These are phyloP conservation scores for Hypoxylon cercidicola DNA, from an alignment of 495 filamentous ascomycete species.

Conservation along the genomic window DNA sequence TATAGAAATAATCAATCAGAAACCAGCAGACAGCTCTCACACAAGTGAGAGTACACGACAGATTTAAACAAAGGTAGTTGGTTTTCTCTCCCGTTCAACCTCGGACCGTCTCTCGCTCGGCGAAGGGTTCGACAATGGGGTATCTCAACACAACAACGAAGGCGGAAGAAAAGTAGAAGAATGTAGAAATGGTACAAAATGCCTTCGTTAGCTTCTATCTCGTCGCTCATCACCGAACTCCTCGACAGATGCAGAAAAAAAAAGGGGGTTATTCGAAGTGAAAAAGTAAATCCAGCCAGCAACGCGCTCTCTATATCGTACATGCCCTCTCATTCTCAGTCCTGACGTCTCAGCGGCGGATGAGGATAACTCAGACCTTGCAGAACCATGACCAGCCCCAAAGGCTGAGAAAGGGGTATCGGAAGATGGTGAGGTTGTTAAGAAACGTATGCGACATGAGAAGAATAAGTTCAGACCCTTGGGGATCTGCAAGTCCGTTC, in stretches of 20 bases:
- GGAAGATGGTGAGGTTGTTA: constrained; percentile 26
- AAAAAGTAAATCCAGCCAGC: constrained; percentile 44
- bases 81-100: constrained; percentile 34
- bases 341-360: constrained; percentile 11
- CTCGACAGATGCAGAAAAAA: constrained; percentile 40
- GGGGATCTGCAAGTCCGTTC: constrained; percentile 26
- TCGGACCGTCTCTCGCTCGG: constrained; percentile 44
- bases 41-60: constrained; percentile 19
- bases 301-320: constrained; percentile 33
- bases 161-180: constrained; percentile 37
- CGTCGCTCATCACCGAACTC: constrained; percentile 39
- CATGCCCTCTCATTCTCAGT: constrained; percentile 20
- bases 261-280: constrained; percentile 35
- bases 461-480: constrained; percentile 34
- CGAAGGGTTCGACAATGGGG: constrained; percentile 48
- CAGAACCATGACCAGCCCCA: constrained; percentile 38
- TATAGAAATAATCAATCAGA: constrained; percentile 25
- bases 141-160: constrained; percentile 47
- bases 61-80: constrained; percentile 9
- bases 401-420: constrained; percentile 36
- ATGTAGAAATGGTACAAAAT: constrained; percentile 42
- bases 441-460: constrained; percentile 29
- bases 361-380: constrained; percentile 23
- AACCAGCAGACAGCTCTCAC: constrained; percentile 31
- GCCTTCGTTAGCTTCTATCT: constrained; percentile 42